Base-by-base conservation (phyloP, 257 asterid genomes). In the Nicotiana undulata region DNA sequence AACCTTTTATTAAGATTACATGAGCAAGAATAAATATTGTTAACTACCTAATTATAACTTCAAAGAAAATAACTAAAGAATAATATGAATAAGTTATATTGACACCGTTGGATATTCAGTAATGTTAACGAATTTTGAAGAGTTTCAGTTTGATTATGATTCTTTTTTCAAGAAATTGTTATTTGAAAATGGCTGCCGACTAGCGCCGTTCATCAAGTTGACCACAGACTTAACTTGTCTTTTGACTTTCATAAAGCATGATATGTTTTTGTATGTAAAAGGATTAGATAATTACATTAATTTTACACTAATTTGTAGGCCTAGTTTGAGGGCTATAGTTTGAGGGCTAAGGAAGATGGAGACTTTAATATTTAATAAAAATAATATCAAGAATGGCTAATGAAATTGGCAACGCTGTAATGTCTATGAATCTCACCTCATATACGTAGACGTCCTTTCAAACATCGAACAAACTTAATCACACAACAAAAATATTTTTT, bases 161-260 rank as follows among this genome's bases (percentile, higher is more conserved):
- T 66, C 4, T 29, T 15, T 55, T 29, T 20, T 16, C 32, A 17
- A 37, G 20, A 64, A 81, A 40, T 31, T 40, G 46, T 37, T 40
- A 44, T 51, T 32, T 63, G 60, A 63, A 87, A 70, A 82, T 81
- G 46, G 75, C 28, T 80, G 85, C 82, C 78, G 76, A 80, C 85
- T 34, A 60, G 70, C 63, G 37, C 70, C 46, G 17, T 84, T 60
- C 31, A 74, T 67, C 52, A 72, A 52, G 88, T 90, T 85, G 87
- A 85, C 90, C 60, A 44, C 46, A 12, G 37, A 70, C 13, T 49
- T 70, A 52, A 40, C 0, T 77, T 72, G 83, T 40, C 22, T 85
- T 37, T 88, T 89, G 93, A 89, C 92, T 86, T 85, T 37, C 63
- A 76, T 49, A 81, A 83, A 84, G 74, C 84, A 86, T 84, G 87